Evolutionary conservation across 1,284 basidiomycete species (phyloP).

Genomic region (Microbotryum lychnidis-dioicae): DNA sequence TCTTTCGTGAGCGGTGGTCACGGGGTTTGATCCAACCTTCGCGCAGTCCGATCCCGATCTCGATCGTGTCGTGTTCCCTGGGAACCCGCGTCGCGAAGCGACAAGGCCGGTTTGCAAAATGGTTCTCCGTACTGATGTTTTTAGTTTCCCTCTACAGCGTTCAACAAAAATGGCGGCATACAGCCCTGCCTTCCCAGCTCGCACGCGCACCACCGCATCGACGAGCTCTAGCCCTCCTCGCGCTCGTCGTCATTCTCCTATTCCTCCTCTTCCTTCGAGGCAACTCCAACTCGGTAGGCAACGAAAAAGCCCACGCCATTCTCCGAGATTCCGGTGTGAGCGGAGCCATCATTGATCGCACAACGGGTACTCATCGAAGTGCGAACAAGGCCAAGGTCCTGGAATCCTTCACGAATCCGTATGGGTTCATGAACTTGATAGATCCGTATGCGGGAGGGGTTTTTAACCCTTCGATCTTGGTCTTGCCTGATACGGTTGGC

Average conservation of each 20-base stretch:
- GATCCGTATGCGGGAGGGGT: conserved; percentile 22
- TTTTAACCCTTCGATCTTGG: conserved; percentile 20
- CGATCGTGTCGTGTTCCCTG: too few species aligned
- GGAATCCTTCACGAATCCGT: conserved; percentile 21
- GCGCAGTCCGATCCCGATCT: too few species aligned
- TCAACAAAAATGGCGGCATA: too few species aligned
- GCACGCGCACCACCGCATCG: conserved; percentile 6
- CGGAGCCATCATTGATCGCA: conserved; percentile 6
- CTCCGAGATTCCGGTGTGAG: background rate
- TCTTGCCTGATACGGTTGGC: conserved; percentile 14
- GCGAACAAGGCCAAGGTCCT: conserved; percentile 21
- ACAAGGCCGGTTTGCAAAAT: too few species aligned
- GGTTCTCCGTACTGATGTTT: too few species aligned
- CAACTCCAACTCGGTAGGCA: background rate
- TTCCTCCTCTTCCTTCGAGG: conserved; percentile 11
- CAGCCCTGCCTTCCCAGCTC: too few species aligned
- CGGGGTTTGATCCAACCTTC: too few species aligned
- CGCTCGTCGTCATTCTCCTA: conserved; percentile 7
- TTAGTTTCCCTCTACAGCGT: too few species aligned
- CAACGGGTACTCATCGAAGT: conserved; percentile 5
- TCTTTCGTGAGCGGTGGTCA: too few species aligned
- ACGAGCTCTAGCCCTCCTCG: conserved; percentile 3
- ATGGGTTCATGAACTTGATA: conserved; percentile 22
- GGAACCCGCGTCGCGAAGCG: too few species aligned
- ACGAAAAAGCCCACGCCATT: background rate